phyloP scores from a whole-genome alignment of 176 grass and related monocot genomes.

The Hordeum marinum region DNA sequence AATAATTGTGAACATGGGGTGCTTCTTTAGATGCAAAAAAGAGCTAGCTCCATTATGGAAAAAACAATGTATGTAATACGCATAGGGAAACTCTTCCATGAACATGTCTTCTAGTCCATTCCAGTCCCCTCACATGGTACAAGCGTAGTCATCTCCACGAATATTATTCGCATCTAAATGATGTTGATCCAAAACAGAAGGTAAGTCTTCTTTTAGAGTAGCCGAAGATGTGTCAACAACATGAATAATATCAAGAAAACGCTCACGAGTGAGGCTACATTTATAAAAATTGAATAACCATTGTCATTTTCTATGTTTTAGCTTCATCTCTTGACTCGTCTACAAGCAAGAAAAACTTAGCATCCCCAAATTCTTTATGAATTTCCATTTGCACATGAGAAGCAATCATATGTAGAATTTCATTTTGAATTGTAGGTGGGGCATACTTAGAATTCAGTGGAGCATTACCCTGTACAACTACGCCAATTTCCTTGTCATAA shows the following conservation, averaged over 20 bases:
- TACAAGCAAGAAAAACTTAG: not conserved
- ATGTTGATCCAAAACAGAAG: not conserved
- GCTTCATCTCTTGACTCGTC: not conserved
- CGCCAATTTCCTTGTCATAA: too few species aligned
- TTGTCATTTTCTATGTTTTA: not conserved
- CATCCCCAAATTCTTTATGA: not conserved
- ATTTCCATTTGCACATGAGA: not conserved
- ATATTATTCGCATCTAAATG: not conserved
- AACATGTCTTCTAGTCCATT: too few species aligned
- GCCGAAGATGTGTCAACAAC: not conserved
- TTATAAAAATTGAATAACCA: not conserved
- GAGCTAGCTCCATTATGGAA: too few species aligned
- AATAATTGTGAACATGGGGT: too few species aligned
- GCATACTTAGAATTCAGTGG: too few species aligned
- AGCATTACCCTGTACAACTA: too few species aligned
- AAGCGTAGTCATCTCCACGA: not conserved
- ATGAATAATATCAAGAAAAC: not conserved
- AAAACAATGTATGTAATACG: too few species aligned
- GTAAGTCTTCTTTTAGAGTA: not conserved
- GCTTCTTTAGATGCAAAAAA: too few species aligned
- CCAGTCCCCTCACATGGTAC: too few species aligned
- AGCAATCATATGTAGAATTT: not conserved
- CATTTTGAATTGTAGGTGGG: not conserved
- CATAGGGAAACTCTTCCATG: too few species aligned
- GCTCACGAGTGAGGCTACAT: not conserved